Base-by-base conservation (phyloP, 73 alveolate species). In the Paraurostyla sp. region DNA sequence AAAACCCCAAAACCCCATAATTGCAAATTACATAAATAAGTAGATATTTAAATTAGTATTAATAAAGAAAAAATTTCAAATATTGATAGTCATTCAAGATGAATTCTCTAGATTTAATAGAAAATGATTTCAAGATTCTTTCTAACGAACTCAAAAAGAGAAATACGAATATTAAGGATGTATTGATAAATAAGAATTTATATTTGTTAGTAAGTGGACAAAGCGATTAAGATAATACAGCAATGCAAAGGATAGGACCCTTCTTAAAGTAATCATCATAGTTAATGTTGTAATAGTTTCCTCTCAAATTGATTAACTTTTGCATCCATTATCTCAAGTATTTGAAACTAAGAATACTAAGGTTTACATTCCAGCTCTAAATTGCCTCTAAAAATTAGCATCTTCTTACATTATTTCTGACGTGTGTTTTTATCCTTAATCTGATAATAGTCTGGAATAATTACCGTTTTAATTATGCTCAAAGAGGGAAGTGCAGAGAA, bases 401-500 rank as follows among this genome's bases (percentile, higher is more conserved):
- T 65, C 35, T 20, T 46, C 73, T 18, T 3, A 23, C 36, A 75
- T 3, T n/a, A 43, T 75, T 4, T 20, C 73, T 49, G 71, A 42
- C 56, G 73, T 48, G 35, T 20, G 68, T 11, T 32, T 3, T 27
- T 45, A 20, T 46, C 15, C 46, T 22, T 46, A n/a, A 46, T 46
- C 18, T 3, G 2, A 25, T 6, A 45, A 23, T 75, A 75, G 87
- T 11, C 30, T 15, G 43, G 57, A 42, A 78, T 78, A 18, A 54
- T 78, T 7, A 7, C 89, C 9, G 52, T 78, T 30, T 36, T 78
- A 13, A 52, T 40, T 0, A 78, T 78, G 89, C 58, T 78, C 0
- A 78, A 35, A 43, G 89, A 78, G 13, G 89, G 68, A 6, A 78
- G 89, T 52, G 86, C 65, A 22, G 96, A 92, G 68, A 84, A 43